Evolutionary conservation across 495 filamentous ascomycete species (phyloP), one percentile per base, ranked within the genome.

Genomic region (Trichoderma gamsii): DNA sequence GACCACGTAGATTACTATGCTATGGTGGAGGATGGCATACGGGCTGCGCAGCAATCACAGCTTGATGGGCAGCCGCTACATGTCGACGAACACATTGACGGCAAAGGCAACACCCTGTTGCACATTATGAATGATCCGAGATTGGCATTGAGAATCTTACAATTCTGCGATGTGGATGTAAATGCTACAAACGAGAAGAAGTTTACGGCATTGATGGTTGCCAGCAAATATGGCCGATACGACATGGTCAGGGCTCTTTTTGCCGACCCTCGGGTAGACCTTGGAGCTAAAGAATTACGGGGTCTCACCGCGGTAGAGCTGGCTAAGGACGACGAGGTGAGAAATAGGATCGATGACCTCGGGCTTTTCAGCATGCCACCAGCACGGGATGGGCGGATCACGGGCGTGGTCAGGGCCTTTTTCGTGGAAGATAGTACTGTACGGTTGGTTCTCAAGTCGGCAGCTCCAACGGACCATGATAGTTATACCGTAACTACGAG

Each of bases 391-490:
- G 90, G 90, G 9, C 86, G 94, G 25, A 91, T 92, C 18, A 98
- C 95, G 21, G 92, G 92, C 1, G 92, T 98, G 18, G 96, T 98
- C 4, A 86, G 96, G n/a, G 95, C 93, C 3, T 97, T 93, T 77
- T 97, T 98, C 71, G 92, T 99, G 3, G 96, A 99, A 79, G 96
- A 99, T 80, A 92, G 90, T 27, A 95, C 92, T 0, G 90, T 98
- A 56, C 87, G 96, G 15, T 88, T 99, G 44, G 90, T 99, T 23
- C 82, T 98, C 64, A 99, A 99, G 73, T 97, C 93, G 1, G 96
- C 92, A 38, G 92, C 92, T 2, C 90, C 89, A 0, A 81, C 84
- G 1, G 79, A 80, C 29, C 73, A 77, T 32, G 84, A 87, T 44
- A 93, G 87, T 41, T 93, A 93, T 71, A 96, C 91, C 0, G 91